Percentiles rank a stretch among this genome's conserved stretches.
Evolutionary conservation across 441 rosid species (phyloP).

Genomic region (Gossypium aridum): DNA sequence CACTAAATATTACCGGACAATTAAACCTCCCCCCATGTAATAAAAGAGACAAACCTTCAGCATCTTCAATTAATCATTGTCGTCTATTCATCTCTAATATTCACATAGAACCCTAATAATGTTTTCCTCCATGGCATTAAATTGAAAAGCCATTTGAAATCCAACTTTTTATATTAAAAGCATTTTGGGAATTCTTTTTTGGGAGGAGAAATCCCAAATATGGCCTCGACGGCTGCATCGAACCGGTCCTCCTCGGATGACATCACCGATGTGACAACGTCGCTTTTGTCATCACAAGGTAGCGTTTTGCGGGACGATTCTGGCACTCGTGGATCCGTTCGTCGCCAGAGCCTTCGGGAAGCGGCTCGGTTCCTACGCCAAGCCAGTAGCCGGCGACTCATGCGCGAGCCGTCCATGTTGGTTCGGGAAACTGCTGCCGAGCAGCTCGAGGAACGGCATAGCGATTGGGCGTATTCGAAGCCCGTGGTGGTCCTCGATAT

Average conservation of each 20-base stretch:
- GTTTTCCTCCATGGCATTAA: not conserved
- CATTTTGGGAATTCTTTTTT: not conserved
- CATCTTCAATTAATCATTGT: not conserved
- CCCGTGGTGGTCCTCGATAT: conserved; percentile 88
- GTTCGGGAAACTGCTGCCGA: conserved; percentile 92
- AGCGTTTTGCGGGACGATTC: conserved; percentile 19
- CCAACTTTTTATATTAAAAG: not conserved
- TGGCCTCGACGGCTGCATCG: conserved; percentile 20
- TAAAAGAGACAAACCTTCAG: not conserved
- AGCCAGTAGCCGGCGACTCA: conserved; percentile 85
- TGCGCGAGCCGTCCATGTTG: conserved; percentile 95
- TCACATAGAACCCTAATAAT: not conserved
- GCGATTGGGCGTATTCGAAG: conserved; percentile 96
- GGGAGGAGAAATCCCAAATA: conserved; percentile 3
- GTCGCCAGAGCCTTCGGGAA: conserved; percentile 66
- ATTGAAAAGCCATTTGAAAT: not conserved
- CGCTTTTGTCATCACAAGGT: conserved; percentile 40
- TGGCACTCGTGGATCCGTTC: conserved; percentile 28
- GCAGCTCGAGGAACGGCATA: conserved; percentile 94
- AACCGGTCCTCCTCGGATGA: conserved; percentile 44
- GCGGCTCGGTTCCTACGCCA: conserved; percentile 84
- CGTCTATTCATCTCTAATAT: not conserved
- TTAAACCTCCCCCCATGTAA: not conserved
- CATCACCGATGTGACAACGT: conserved; percentile 51
- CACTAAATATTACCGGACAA: not conserved